Evolutionary conservation across 805 yeast species (phyloP), one percentile per base, ranked within the genome.

Genomic region (Nakazawaea peltata): DNA sequence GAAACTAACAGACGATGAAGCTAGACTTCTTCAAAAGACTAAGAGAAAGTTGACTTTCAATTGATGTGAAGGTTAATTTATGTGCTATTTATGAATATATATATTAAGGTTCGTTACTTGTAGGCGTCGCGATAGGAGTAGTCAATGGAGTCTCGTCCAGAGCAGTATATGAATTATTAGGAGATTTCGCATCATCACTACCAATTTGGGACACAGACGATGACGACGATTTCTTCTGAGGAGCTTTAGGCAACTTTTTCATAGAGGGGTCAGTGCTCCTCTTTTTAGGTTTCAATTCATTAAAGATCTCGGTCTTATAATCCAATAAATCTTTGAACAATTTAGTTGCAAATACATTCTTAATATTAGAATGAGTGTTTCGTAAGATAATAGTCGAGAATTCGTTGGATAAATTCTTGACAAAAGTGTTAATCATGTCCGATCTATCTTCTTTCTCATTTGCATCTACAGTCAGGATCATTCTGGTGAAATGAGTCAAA

Each of bases 401-500:
- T 45, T 80, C 87, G 41, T 73, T 74, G 4, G 85, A 69, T 18
- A 85, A 66, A n/a, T 61, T 59, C 19, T 46, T 46, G 12, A 51
- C 54, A 47, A 72, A 67, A 19, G 62, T 62, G 0, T 54, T 50
- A 0, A 63, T 31, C 41, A 57, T 44, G 10, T 44, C 61, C 35
- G 42, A 51, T 45, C 48, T 59, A 50, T 70, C 44, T 51, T 62
- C 36, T 53, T 57, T 14, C 45, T 40, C 34, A 13, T 25, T n/a
- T 8, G 28, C 28, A 17, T 39, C 57, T 58, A 16, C 48, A 22
- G 74, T 70, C 17, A 69, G 56, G 19, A 79, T 69, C 38, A 85
- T 57, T 31, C 94, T 65, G 34, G 69, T 67, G 51, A 85, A 71
- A 54, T 85, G 95, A 2, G 86, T 76, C 26, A 79, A 69, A n/a